Evolutionary conservation across 805 yeast species (phyloP).

Genomic region (Candida namnaoensis): DNA sequence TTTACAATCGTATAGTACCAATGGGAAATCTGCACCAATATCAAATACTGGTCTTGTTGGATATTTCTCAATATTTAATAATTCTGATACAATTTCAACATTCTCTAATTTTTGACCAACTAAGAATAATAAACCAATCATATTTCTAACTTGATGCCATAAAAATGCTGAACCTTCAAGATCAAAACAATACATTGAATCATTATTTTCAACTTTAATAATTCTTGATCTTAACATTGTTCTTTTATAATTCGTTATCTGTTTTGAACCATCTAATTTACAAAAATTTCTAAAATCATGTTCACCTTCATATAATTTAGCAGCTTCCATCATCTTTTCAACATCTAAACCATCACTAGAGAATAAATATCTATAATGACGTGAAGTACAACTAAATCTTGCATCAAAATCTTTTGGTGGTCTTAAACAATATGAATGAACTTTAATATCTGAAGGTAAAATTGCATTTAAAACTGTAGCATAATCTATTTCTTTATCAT

Average conservation of each 20-base stretch:
- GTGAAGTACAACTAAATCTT: conserved; percentile 75
- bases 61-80: conserved; percentile 46
- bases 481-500: conserved; percentile 68
- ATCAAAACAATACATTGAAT: conserved; percentile 52
- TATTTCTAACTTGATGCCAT: conserved; percentile 97
- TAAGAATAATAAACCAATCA: conserved; percentile 75
- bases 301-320: conserved; percentile 52
- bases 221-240: conserved; percentile 48
- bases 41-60: conserved; percentile 75
- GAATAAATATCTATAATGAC: conserved; percentile 86
- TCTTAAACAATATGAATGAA: conserved; percentile 74
- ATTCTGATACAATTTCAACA: conserved; percentile 44
- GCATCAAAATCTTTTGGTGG: conserved; percentile 87
- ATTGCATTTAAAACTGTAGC: conserved; percentile 64
- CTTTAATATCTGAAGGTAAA: conserved; percentile 72
- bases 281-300: conserved; percentile 95
- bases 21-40: conserved; percentile 86
- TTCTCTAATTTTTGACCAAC: conserved; percentile 74
- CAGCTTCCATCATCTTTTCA: conserved; percentile 62
- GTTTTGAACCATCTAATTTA: conserved; percentile 90
- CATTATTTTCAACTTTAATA: conserved; percentile 25
- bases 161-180: conserved; percentile 83
- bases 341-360: conserved; percentile 46
- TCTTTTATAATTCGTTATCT: conserved; percentile 72
- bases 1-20: conserved; percentile 78